Base-by-base conservation (phyloP, 257 asterid genomes). In the Eucommia ulmoides region DNA sequence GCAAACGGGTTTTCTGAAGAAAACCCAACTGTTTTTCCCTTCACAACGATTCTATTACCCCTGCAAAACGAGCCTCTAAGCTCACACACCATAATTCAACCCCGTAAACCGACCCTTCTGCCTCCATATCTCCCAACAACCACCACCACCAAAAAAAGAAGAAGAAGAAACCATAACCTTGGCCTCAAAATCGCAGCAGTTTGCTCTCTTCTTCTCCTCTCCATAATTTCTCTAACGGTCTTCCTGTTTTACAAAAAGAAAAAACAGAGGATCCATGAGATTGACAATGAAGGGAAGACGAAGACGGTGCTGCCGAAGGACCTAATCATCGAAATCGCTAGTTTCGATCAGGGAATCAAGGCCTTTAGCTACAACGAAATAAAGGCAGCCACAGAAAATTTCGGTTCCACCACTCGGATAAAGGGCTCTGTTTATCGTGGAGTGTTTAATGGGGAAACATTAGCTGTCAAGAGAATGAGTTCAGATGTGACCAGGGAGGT, bases 41-140 rank as follows among this genome's bases (percentile, higher is more conserved):
- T 61, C 62, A 73, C 80, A 1, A 70, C 84, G 10, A 52, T 76
- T 52, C 62, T 76, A 22, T 53, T 76, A 45, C 80, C 84, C 2
- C 20, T 76, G 55, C 52, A 53, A 23, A 42, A 20, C 19, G 66
- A 55, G n/a, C 80, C 84, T 8, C 35, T 63, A 19, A 46, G 52
- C 54, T 62, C 50, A 24, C 60, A 60, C 7, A 41, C 67, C 7
- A 17, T 49, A 16, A 54, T 41, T 15, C 50, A 46, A 7, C 23
- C 46, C 35, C 10, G 19, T 29, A 49, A 44, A 3, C n/a, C 2
- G 45, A 29, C 24, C 2, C 24, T 19, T 0, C 6, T n/a, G n/a
- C n/a, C n/a, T n/a, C n/a, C n/a, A n/a, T n/a, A n/a, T n/a, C n/a
- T n/a, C n/a, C n/a, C n/a, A n/a, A n/a, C n/a, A n/a, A n/a, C n/a